Percentiles rank a stretch among this genome's conserved stretches.
Conservation (phyloP, 257 asterid genomes). For the Scutellaria minor region DNA sequence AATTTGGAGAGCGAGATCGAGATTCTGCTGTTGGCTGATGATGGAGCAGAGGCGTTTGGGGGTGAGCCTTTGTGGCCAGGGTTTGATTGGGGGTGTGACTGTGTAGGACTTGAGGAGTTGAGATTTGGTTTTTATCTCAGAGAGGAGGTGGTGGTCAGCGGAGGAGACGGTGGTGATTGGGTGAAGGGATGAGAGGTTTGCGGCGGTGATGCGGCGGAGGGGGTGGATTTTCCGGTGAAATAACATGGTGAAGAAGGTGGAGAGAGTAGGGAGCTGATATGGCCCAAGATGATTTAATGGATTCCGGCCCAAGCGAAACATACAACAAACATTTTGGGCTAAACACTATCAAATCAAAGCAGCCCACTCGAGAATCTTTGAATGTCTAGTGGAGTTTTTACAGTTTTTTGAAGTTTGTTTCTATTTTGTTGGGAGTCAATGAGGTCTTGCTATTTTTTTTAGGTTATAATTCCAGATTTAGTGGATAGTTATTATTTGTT, state of each 20-base stretch:
- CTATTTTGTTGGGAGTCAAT: no score
- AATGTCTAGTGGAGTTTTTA: no score
- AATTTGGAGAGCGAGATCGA: slow-evolving; percentile 77
- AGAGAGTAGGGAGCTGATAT: no score
- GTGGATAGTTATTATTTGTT: no score
- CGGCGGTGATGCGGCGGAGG: slow-evolving; percentile 40
- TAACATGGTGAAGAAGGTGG: slow-evolving; percentile 33
- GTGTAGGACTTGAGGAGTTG: slow-evolving; percentile 65
- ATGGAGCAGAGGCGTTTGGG: slow-evolving; percentile 65
- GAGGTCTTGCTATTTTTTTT: no score
- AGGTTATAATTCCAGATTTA: no score
- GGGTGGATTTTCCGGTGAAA: slow-evolving; percentile 31
- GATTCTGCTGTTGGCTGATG: slow-evolving; percentile 65
- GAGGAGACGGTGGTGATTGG: slow-evolving; percentile 41
- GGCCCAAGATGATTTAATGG: no score
- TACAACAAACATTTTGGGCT: no score
- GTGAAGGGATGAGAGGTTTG: not conserved
- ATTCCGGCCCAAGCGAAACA: no score
- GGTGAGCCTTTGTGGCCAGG: slow-evolving; percentile 82
- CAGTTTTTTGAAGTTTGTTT: no score
- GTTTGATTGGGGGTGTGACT: slow-evolving; percentile 86
- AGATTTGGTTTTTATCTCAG: slow-evolving; percentile 58
- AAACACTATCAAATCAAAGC: no score
- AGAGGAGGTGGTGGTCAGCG: slow-evolving; percentile 44
- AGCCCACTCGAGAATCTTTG: no score